Conservation (phyloP, 768 basidiomycete genomes). For the Daedaleopsis nitida region DNA sequence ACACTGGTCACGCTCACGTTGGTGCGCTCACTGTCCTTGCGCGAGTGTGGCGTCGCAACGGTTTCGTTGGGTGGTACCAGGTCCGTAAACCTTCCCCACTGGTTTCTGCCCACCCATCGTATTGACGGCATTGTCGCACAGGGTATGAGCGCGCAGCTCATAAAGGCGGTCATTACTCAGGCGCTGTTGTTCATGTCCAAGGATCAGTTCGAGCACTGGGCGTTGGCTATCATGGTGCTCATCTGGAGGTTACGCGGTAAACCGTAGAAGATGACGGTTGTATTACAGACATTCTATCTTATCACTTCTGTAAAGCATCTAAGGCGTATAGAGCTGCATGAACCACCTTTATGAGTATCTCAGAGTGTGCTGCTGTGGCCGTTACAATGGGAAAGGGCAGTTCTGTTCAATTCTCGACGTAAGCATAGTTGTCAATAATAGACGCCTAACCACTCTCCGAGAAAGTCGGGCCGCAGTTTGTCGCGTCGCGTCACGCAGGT, state of each 20-base stretch:
- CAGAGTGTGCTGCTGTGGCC: no score
- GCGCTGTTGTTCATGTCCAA: constrained; percentile 96
- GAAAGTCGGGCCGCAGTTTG: no score
- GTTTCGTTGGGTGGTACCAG: constrained; percentile 94
- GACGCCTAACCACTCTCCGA: no score
- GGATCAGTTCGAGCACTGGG: constrained; percentile 93
- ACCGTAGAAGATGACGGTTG: not conserved
- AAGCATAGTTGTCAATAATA: no score
- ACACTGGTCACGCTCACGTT: constrained; percentile 46
- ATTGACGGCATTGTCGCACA: constrained; percentile 32
- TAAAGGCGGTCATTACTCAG: constrained; percentile 94
- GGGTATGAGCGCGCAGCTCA: constrained; percentile 97
- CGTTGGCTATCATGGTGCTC: constrained; percentile 68
- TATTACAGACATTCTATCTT: no score
- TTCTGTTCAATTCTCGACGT: no score
- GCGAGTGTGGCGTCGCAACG: constrained; percentile 73
- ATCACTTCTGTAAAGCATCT: no score
- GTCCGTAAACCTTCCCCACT: constrained; percentile 42
- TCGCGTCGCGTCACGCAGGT: no score
- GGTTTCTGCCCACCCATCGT: not conserved
- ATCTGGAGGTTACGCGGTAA: constrained; percentile 24
- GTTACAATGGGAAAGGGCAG: no score
- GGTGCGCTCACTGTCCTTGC: constrained; percentile 80
- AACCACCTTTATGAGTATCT: no score
- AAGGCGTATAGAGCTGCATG: no score